These are phyloP conservation scores for Podospora comata DNA, from an alignment of 495 filamentous ascomycete genomes.

Conservation along the genomic window DNA sequence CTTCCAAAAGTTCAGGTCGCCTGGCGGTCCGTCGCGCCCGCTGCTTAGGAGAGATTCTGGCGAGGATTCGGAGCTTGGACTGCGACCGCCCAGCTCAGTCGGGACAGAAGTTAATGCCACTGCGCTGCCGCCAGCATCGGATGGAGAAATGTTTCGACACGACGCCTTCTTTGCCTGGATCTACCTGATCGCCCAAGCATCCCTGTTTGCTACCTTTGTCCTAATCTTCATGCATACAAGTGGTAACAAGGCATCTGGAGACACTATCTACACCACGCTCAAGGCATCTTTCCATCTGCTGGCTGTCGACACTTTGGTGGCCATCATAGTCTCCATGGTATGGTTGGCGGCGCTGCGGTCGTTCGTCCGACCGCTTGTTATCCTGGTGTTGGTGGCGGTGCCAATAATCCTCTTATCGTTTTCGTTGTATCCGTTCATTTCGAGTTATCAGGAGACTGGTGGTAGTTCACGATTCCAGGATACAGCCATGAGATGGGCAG, in stretches of 20 bases:
- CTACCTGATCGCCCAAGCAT: constrained; percentile 78
- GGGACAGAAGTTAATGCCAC: constrained; percentile 22
- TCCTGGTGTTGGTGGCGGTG: constrained; percentile 74
- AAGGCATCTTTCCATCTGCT: constrained; percentile 84
- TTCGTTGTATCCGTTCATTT: constrained; percentile 84
- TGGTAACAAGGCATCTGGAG: constrained; percentile 59
- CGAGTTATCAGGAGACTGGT: constrained; percentile 74
- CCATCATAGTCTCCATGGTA: constrained; percentile 77
- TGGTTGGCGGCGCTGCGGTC: constrained; percentile 88
- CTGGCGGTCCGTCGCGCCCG: constrained; percentile 25
- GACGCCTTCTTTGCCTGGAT: constrained; percentile 91
- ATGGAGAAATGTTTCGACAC: constrained; percentile 57
- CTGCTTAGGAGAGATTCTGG: constrained; percentile 26
- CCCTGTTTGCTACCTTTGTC: constrained; percentile 80
- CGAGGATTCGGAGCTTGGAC: constrained; percentile 30
- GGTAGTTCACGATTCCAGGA: constrained; percentile 76
- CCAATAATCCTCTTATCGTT: constrained; percentile 83
- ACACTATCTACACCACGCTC: constrained; percentile 90
- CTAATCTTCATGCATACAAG: constrained; percentile 83
- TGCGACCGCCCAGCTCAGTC: constrained; percentile 25
- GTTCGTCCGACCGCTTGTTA: constrained; percentile 77
- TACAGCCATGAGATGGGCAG: constrained; percentile 82
- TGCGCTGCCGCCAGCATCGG: constrained; percentile 27
- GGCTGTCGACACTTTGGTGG: constrained; percentile 85
- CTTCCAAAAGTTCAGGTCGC: constrained; percentile 72